A percentile compares a stretch with the other conserved stretches of the same genome.
Conservation (phyloP, 2,329 filamentous ascomycete genomes). For the Colletotrichum phormii region DNA sequence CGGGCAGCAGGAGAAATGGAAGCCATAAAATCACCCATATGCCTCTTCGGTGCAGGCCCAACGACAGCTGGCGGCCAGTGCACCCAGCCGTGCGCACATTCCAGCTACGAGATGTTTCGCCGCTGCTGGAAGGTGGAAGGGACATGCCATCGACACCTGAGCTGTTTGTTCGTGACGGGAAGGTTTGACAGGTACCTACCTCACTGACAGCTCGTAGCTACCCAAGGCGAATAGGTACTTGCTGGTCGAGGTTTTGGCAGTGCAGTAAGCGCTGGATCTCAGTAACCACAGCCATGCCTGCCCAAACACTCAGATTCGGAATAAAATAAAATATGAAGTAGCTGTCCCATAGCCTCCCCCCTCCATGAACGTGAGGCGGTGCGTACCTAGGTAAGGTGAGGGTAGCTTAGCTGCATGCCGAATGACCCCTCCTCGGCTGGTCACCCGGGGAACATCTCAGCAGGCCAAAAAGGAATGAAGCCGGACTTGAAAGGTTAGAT, state of each 20-base stretch:
- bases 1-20: background rate
- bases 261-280: too few relatives aligned
- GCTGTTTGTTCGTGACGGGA: background rate
- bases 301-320: background rate
- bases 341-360: background rate
- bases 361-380: background rate
- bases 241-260: too few relatives aligned
- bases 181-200: background rate
- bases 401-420: conserved; percentile 1
- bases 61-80: conserved; percentile 29
- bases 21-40: background rate
- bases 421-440: conserved; percentile 7
- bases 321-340: background rate
- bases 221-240: background rate
- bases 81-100: background rate
- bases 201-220: background rate
- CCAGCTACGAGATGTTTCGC: conserved; percentile 5
- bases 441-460: background rate
- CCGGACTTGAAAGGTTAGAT: background rate
- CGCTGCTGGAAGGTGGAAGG: background rate
- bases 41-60: background rate
- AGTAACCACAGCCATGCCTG: too few relatives aligned
- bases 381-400: background rate
- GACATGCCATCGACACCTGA: background rate
- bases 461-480: background rate